A percentile compares a stretch with the other conserved stretches of the same genome.
Evolutionary conservation across 345 rosid genomes (phyloP).

Genomic region (Citrus glauca): DNA sequence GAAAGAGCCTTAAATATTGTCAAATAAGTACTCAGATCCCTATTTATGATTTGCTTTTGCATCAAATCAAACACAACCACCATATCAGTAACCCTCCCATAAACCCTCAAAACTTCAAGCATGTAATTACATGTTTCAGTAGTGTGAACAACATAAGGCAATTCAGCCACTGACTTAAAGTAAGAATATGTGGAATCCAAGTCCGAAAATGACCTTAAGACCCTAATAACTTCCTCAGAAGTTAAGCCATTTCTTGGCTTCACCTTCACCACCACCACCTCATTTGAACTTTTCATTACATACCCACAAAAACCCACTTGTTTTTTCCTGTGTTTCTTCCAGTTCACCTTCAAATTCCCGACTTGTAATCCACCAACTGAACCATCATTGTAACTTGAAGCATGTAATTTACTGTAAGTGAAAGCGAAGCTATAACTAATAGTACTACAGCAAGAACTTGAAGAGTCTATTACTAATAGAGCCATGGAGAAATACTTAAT

Average conservation of each 20-base stretch:
- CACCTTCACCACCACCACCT: slow-evolving; percentile 25
- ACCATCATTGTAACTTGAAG: slow-evolving; percentile 18
- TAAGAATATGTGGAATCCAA: slow-evolving; percentile 53
- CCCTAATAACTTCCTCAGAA: slow-evolving; percentile 44
- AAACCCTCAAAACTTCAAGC: slow-evolving; percentile 68
- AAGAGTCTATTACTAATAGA: slow-evolving; percentile 38
- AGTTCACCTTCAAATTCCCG: slow-evolving; percentile 30
- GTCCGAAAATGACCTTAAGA: slow-evolving; percentile 49
- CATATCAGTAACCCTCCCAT: slow-evolving; percentile 65
- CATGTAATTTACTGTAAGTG: slow-evolving; percentile 15
- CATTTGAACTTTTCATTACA: slow-evolving; percentile 31
- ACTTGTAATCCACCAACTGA: slow-evolving; percentile 20
- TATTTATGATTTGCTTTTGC: slow-evolving; percentile 69
- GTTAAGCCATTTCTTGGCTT: slow-evolving; percentile 31
- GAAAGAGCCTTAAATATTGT: slow-evolving; percentile 54
- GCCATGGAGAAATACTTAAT: slow-evolving; percentile 27
- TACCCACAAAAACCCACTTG: slow-evolving; percentile 26
- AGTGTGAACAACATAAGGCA: slow-evolving; percentile 48
- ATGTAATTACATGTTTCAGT: slow-evolving; percentile 71
- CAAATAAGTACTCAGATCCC: slow-evolving; percentile 60
- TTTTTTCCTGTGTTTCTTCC: slow-evolving; percentile 38
- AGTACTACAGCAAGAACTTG: slow-evolving; percentile 35
- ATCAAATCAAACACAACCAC: slow-evolving; percentile 64
- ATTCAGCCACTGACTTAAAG: slow-evolving; percentile 55
- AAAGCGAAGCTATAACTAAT: slow-evolving; percentile 24